Evolutionary conservation across 768 basidiomycete genomes (phyloP).

Genomic region (Calvatia gigantea): DNA sequence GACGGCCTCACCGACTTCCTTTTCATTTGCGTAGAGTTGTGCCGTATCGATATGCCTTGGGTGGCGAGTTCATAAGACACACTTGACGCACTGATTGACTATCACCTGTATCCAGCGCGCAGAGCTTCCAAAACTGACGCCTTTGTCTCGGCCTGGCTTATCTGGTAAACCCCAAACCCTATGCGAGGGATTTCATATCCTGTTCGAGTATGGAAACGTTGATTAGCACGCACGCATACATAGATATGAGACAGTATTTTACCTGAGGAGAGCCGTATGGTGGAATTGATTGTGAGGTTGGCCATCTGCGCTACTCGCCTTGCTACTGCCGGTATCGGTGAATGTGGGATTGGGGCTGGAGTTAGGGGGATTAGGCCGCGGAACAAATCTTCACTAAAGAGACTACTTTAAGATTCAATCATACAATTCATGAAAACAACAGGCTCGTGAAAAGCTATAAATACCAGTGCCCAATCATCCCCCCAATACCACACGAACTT

Average conservation of each 20-base stretch:
- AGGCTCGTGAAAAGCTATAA: not conserved
- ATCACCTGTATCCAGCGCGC: conserved; percentile 14
- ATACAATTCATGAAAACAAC: not conserved
- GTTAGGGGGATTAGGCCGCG: not conserved
- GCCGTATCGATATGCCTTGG: conserved; percentile 15
- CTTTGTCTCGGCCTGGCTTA: conserved; percentile 5
- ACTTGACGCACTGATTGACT: not conserved
- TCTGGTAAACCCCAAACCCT: conserved; percentile 15
- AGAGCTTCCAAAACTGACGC: conserved; percentile 12
- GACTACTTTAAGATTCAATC: no score
- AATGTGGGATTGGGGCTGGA: not conserved
- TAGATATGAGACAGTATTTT: not conserved
- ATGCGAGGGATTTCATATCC: conserved; percentile 14
- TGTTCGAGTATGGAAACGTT: not conserved
- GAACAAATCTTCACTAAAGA: no score
- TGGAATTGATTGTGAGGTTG: conserved; percentile 17
- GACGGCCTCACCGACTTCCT: conserved; percentile 12
- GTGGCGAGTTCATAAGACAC: conserved; percentile 22
- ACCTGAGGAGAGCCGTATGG: conserved; percentile 23
- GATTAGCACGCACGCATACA: not conserved
- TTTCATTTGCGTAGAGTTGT: conserved; percentile 15
- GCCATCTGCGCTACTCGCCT: not conserved
- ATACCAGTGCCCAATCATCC: not conserved
- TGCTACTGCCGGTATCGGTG: not conserved
- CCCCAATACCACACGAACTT: no score